Conservation (phyloP, 805 yeast genomes). For the Phaffomyces antillensis region DNA sequence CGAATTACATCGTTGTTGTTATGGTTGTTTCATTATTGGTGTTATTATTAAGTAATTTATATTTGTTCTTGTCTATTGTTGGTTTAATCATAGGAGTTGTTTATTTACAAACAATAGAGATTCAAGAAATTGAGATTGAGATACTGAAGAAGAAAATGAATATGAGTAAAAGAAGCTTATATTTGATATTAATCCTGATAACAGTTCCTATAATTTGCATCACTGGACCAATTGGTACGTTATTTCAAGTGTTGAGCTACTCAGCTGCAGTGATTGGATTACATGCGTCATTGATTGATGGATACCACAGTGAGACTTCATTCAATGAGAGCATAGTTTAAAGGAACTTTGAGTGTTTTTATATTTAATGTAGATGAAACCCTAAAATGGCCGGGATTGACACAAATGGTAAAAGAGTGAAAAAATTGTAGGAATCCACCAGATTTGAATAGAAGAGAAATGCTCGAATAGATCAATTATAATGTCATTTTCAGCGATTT, state of each 20-base stretch:
- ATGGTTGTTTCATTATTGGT: constrained; percentile 2
- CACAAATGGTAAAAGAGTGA: too few relatives aligned
- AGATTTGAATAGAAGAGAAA: too few relatives aligned
- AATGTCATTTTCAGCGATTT: too few relatives aligned
- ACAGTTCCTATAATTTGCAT: constrained; percentile 2
- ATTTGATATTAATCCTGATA: not conserved
- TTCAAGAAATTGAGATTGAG: constrained; percentile 2
- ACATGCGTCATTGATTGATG: constrained; percentile 11
- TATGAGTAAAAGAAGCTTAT: constrained; percentile 1
- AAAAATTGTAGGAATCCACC: too few relatives aligned
- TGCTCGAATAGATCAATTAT: too few relatives aligned
- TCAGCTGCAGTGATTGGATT: constrained; percentile 2
- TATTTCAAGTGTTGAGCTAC: constrained; percentile 2
- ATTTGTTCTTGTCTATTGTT: constrained; percentile 3
- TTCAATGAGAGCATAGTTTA: constrained; percentile 14
- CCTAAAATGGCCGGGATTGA: too few relatives aligned
- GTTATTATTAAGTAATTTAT: constrained; percentile 7
- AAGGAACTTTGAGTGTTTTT: too few relatives aligned
- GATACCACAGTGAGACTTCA: constrained; percentile 11
- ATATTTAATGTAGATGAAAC: too few relatives aligned
- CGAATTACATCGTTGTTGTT: constrained; percentile 11
- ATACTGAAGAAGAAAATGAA: not conserved
- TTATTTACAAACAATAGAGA: not conserved
- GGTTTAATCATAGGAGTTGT: constrained; percentile 2
- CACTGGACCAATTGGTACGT: not conserved